Evolutionary conservation across 2,329 filamentous ascomycete genomes (phyloP), one percentile per base, ranked within the genome.

Genomic region (Purpureocillium takamizusanense): DNA sequence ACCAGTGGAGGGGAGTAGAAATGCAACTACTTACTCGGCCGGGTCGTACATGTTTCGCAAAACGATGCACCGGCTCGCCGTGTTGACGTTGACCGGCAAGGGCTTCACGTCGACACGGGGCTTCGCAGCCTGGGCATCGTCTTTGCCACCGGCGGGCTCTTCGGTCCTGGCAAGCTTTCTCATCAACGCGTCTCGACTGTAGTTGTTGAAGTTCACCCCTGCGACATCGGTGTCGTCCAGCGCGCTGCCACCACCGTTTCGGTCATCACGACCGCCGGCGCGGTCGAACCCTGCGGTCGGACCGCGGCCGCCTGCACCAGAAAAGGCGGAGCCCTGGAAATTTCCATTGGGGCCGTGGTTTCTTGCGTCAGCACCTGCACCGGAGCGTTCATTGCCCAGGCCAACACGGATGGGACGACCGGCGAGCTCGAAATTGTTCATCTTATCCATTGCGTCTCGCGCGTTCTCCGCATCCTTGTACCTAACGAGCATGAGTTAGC

Each of bases 311-410:
- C 89, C 89, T 47, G 85, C 80, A 50, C 90, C 89, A 44, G 87
- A 94, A 63, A 95, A 95, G 37, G 84, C 79, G 46, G 89, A 95
- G 59, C 87, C 87, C 69, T 94, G 87, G 62, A 81, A 92, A 60
- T 77, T 76, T 64, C 30, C 40, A 8, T 78, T 81, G 63, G 85
- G 82, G 59, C 84, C 83, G 62, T 87, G 84, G 71, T 94, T 94
- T 66, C 87, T 71, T 60, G 94, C 78, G 67, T 86, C 89, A 62
- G 87, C 84, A 65, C 88, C 92, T 57, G 89, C 85, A 66, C 89
- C 97, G 68, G 97, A 97, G 78, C 97, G 97, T 85, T 98, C 92
- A 71, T 95, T 98, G 66, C 92, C 92, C 70, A 98, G 86, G 65
- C 92, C 92, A 63, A 98, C 94, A 60, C 92, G 88, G 62, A 98